Conservation (phyloP, 345 rosid species). For the Alliaria petiolata region DNA sequence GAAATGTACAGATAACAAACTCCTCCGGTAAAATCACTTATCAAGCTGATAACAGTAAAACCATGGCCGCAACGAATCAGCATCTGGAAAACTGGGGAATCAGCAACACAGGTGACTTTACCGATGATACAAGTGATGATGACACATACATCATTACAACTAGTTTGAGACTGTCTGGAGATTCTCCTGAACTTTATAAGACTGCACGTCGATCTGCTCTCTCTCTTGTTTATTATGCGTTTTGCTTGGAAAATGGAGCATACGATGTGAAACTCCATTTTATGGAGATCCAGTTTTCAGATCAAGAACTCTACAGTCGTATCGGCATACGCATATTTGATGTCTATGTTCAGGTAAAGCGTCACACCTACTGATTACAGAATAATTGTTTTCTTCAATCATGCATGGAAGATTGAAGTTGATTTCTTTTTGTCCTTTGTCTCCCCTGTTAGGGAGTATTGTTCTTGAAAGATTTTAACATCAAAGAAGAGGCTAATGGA, state of each 20-base stretch:
- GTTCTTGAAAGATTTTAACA: conserved; percentile 29
- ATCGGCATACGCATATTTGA: conserved; percentile 58
- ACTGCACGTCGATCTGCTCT: conserved; percentile 54
- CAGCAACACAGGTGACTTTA: conserved; percentile 6
- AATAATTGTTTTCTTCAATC: background rate
- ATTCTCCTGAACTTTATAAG: conserved; percentile 30
- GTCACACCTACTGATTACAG: background rate
- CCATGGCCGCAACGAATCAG: background rate
- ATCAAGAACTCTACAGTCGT: conserved; percentile 27
- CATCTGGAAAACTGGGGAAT: conserved; percentile 9
- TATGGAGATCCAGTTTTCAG: conserved; percentile 53
- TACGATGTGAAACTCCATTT: conserved; percentile 59
- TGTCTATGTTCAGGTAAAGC: conserved; percentile 49
- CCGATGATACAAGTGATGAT: background rate
- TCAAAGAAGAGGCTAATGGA: conserved; percentile 25
- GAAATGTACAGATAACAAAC: background rate
- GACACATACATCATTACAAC: background rate
- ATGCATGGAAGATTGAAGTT: background rate
- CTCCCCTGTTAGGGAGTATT: background rate
- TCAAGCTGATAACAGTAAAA: background rate
- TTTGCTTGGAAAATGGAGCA: conserved; percentile 50
- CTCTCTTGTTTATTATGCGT: conserved; percentile 54
- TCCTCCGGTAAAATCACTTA: background rate
- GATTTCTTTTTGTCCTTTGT: background rate
- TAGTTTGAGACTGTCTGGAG: too few relatives aligned